Evolutionary conservation across 1,284 basidiomycete genomes (phyloP).

Genomic region (Apiotrichum sp.): DNA sequence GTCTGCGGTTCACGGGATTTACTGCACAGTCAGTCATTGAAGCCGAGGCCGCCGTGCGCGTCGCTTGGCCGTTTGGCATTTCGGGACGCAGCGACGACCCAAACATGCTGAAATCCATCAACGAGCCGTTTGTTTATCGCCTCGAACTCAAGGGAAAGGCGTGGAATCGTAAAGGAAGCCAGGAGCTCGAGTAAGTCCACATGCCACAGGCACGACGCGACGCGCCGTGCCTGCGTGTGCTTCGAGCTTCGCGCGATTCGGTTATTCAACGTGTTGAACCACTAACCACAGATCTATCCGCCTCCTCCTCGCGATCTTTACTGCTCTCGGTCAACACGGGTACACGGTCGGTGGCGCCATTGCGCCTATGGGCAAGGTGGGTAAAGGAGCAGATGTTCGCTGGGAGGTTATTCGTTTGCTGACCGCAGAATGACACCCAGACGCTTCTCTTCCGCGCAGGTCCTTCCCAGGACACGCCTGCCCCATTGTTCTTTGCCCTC

Average conservation of each 20-base stretch:
- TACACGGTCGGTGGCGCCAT: conserved; percentile 29
- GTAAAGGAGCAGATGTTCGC: neutral
- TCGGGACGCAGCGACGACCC: conserved; percentile 17
- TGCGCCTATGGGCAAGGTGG: conserved; percentile 27
- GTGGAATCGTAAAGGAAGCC: conserved; percentile 36
- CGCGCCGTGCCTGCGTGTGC: no score
- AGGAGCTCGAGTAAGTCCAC: conserved; percentile 38
- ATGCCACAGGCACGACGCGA: no score
- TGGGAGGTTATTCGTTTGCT: neutral
- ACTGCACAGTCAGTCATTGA: conserved; percentile 20
- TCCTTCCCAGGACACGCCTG: conserved; percentile 13
- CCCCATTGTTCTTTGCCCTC: conserved; percentile 38
- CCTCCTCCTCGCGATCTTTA: conserved; percentile 31
- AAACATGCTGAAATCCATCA: conserved; percentile 10
- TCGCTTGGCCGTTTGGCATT: conserved; percentile 26
- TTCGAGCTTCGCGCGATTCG: no score
- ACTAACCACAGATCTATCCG: conserved; percentile 28
- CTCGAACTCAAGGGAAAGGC: conserved; percentile 29
- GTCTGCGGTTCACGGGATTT: conserved; percentile 31
- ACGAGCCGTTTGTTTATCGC: conserved; percentile 19
- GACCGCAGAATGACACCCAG: conserved; percentile 31
- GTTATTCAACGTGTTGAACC: neutral
- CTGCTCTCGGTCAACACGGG: conserved; percentile 30
- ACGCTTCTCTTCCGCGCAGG: conserved; percentile 34
- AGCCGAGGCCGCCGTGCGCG: conserved; percentile 18